Evolutionary conservation across 2,329 filamentous ascomycete genomes (phyloP), one percentile per base, ranked within the genome.

Genomic region (Talaromyces funiculosus): DNA sequence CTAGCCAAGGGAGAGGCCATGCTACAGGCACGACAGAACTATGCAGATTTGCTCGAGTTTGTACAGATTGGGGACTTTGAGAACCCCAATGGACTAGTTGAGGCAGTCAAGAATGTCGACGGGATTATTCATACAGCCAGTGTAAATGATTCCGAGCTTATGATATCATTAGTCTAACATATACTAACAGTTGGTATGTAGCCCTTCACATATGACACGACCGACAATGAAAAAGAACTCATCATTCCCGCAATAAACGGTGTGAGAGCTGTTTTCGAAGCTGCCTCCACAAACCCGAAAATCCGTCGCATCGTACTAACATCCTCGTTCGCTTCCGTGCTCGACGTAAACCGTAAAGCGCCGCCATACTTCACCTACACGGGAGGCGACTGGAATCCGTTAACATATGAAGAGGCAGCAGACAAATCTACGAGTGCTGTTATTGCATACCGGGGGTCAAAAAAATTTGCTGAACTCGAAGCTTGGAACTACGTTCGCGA

Each of bases 241-340:
- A 57, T 63, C 10, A 29, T 53, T 3, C 59, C 61, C 24, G 61
- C 61, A 3, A 61, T 61, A 5, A 57, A 58, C 10, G 53, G 61
- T 10, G 53, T 57, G 2, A 58, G 22, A 31, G 35, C 58, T 40
- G 29, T 63, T 3, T 35, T 61, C 24, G 53, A 53, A 18, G 82
- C 84, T 68, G 82, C 84, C 68, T 80, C 80, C 66, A 54, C 26
- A 22, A 55, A 42, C 12, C 42, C 53, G 2, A 55, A 58, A n/a
- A 26, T 63, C 14, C 24, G 9, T 16, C 43, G 58, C 3, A 33
- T 63, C 20, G 61, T 63, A 24, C 22, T 63, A 2, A 63, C 61
- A 8, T 61, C 58, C 8, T 63, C 61, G 4, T 63, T 61, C 38
- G 61, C 53, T 3, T 45, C 61, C 20, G 53, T 63, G 3, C 16